phyloP scores from a whole-genome alignment of 1,139 yeast genomes.

The Sugiyamaella neomexicana region DNA sequence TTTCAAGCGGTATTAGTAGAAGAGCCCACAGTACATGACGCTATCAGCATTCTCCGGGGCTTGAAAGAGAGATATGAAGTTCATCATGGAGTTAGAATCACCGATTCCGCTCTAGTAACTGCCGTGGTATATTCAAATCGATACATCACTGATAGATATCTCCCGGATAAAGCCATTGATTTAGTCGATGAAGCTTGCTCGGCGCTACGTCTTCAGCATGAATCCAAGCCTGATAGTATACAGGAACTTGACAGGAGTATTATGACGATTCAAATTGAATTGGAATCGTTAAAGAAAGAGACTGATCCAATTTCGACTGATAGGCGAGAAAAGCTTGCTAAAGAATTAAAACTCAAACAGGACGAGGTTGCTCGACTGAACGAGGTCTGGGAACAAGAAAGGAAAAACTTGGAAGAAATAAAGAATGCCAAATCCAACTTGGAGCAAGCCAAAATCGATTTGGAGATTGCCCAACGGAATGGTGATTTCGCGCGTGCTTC shows the following conservation, averaged over 20 bases:
- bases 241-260: conserved; percentile 84
- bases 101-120: conserved; percentile 90
- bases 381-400: conserved; percentile 83
- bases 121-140: conserved; percentile 90
- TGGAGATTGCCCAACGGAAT: conserved; percentile 78
- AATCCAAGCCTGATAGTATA: conserved; percentile 93
- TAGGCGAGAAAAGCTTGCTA: conserved; percentile 63
- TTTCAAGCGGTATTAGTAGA: conserved; percentile 84
- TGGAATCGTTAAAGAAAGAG: conserved; percentile 90
- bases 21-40: conserved; percentile 92
- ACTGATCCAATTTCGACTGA: conserved; percentile 82
- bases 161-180: conserved; percentile 96
- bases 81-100: conserved; percentile 96
- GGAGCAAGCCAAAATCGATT: conserved; percentile 79
- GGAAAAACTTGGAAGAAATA: conserved; percentile 67
- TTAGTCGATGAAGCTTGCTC: conserved; percentile 97
- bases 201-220: conserved; percentile 89
- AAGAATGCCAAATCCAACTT: conserved; percentile 77
- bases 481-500: conserved; percentile 90
- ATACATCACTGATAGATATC: conserved; percentile 84
- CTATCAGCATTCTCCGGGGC: conserved; percentile 89
- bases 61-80: conserved; percentile 92
- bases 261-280: conserved; percentile 92
- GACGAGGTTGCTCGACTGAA: conserved; percentile 70
- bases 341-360: conserved; percentile 60